phyloP scores from a whole-genome alignment of 2,329 filamentous ascomycete species.

The Pestalotiopsis sp. region DNA sequence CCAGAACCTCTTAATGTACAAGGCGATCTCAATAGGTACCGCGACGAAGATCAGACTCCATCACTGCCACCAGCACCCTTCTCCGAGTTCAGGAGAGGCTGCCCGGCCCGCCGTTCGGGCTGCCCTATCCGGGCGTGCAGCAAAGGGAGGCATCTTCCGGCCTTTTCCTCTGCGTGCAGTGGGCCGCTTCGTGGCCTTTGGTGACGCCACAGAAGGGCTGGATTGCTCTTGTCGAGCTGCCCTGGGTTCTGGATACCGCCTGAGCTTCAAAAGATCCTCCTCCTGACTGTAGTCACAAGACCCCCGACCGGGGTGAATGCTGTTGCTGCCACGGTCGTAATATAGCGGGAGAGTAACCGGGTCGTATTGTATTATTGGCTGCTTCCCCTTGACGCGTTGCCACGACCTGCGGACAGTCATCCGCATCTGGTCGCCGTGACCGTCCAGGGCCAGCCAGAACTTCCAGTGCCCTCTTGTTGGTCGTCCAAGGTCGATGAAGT shows the following conservation, averaged over 20 bases:
- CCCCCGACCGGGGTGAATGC: constrained; percentile 13
- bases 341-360: constrained; percentile 1
- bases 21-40: no score
- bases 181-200: not conserved
- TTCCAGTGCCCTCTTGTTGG: constrained; percentile 11
- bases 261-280: constrained; percentile 42
- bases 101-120: not conserved
- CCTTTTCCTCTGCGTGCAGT: not conserved
- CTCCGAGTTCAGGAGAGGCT: no score
- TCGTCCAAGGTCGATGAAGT: constrained; percentile 14
- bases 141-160: not conserved
- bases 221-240: not conserved
- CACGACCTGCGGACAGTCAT: constrained; percentile 5
- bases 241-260: constrained; percentile 1
- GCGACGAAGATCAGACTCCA: no score
- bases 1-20: no score
- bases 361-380: not conserved
- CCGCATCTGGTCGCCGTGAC: constrained; percentile 5
- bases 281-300: constrained; percentile 21
- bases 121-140: not conserved
- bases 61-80: no score
- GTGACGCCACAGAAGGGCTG: not conserved
- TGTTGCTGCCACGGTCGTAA: constrained; percentile 16
- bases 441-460: constrained; percentile 11
- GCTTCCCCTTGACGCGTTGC: not conserved